Percentiles rank a stretch among this genome's conserved stretches.
Conservation (phyloP, 148 eudicot genomes). For the Fagopyrum tataricum region DNA sequence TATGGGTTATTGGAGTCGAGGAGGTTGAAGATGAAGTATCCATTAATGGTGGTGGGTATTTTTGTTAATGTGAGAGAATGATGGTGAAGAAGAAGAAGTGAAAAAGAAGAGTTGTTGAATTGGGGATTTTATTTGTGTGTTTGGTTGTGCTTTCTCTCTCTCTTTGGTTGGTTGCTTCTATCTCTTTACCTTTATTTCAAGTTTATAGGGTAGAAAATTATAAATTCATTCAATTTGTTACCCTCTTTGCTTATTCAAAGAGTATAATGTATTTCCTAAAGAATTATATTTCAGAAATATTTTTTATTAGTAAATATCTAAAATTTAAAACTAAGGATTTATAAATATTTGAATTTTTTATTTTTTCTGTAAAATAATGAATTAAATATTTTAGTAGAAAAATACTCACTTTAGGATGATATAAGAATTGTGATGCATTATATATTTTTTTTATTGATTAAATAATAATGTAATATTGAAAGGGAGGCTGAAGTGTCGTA, state of each 20-base stretch:
- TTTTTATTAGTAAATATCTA: no score
- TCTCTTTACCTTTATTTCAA: conserved; percentile 8
- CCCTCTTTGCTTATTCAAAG: not conserved
- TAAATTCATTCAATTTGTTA: not conserved
- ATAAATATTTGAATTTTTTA: not conserved
- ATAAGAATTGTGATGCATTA: no score
- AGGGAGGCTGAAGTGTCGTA: no score
- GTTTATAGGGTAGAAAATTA: not conserved
- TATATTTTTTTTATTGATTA: no score
- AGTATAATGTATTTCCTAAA: not conserved
- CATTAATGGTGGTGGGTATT: not conserved
- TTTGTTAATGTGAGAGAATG: not conserved
- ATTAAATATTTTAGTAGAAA: no score
- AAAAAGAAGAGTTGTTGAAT: not conserved
- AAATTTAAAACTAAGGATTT: not conserved
- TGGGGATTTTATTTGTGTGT: not conserved
- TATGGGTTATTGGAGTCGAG: not conserved
- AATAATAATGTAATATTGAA: no score
- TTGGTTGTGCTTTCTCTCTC: not conserved
- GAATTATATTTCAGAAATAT: no score
- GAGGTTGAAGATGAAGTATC: not conserved
- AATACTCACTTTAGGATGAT: no score
- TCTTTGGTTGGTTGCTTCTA: not conserved
- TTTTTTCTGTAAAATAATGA: no score
- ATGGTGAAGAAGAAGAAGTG: not conserved